Percentiles rank a stretch among this genome's conserved stretches.
Evolutionary conservation across 2,329 filamentous ascomycete genomes (phyloP).

Genomic region (Claviceps arundinis): DNA sequence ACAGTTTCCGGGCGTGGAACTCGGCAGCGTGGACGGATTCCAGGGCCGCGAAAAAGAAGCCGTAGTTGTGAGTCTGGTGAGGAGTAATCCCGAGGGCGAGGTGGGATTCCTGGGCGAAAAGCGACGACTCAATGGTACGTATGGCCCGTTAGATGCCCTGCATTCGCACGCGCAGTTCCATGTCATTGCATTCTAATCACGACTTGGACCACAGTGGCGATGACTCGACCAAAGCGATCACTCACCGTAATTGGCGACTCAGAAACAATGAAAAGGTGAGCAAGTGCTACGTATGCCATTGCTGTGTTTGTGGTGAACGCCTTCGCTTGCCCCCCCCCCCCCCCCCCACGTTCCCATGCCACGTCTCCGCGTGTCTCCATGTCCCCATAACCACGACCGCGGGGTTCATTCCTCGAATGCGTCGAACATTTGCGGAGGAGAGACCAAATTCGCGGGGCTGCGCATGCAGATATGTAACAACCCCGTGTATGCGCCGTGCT

Average conservation of each 20-base stretch:
- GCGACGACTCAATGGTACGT: conserved; percentile 75
- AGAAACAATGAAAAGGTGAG: conserved; percentile 80
- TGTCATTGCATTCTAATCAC: neutral
- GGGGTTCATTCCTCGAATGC: no score
- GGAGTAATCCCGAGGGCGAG: conserved; percentile 75
- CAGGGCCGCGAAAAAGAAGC: conserved; percentile 96
- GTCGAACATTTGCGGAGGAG: neutral
- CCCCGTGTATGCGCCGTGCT: neutral
- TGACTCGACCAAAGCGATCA: conserved; percentile 88
- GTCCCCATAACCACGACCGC: no score
- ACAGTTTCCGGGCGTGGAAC: conserved; percentile 68
- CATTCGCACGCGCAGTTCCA: no score
- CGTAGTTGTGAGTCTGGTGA: conserved; percentile 82
- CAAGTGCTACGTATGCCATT: neutral
- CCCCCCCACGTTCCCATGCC: no score
- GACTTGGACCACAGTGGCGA: conserved; percentile 58
- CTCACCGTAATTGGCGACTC: conserved; percentile 87
- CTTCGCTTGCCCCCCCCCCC: no score
- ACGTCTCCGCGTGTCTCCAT: no score
- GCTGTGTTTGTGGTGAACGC: no score
- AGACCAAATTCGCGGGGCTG: neutral
- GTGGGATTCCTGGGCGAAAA: conserved; percentile 92
- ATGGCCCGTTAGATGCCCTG: no score
- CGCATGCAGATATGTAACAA: no score
- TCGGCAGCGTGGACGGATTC: conserved; percentile 96